These are phyloP conservation scores for Chionographis japonica DNA, from an alignment of 106 monocot species.

Conservation along the genomic window DNA sequence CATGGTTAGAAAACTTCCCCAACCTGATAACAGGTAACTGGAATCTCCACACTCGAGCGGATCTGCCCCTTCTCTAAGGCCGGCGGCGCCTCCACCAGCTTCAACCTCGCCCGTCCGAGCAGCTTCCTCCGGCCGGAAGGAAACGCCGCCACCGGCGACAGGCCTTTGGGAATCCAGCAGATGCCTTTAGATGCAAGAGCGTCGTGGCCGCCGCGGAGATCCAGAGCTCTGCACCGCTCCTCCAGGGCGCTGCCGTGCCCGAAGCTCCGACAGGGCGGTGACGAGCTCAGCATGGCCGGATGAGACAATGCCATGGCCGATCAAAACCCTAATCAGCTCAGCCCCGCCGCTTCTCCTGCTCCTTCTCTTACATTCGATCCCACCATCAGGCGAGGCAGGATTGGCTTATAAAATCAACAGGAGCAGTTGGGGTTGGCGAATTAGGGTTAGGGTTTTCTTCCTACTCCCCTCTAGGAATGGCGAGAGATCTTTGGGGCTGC, in stretches of 20 bases:
- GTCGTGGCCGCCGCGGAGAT: not conserved
- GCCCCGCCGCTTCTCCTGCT: too few relatives aligned
- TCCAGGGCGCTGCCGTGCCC: conserved; percentile 4
- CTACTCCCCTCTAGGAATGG: too few relatives aligned
- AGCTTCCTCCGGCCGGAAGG: conserved; percentile 13
- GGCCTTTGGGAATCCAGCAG: conserved; percentile 2
- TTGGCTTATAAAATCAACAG: too few relatives aligned
- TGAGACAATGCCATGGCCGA: conserved; percentile 52
- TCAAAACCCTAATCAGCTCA: conserved; percentile 5
- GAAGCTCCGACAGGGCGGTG: conserved; percentile 18
- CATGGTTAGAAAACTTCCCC: not conserved
- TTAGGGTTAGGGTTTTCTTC: too few relatives aligned
- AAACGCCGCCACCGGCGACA: conserved; percentile 3
- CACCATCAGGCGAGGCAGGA: too few relatives aligned
- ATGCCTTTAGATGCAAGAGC: conserved; percentile 1
- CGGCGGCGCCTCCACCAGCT: conserved; percentile 21
- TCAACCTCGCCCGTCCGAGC: conserved; percentile 25
- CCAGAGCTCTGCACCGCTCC: conserved; percentile 16
- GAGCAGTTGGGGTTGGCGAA: too few relatives aligned
- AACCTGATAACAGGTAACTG: conserved; percentile 93
- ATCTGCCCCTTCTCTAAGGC: conserved; percentile 35
- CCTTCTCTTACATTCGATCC: too few relatives aligned
- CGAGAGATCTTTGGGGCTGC: too few relatives aligned
- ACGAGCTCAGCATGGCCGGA: conserved; percentile 14
- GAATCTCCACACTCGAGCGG: conserved; percentile 57